Evolutionary conservation across 106 monocot genomes (phyloP).

Genomic region (Acorus calamus): DNA sequence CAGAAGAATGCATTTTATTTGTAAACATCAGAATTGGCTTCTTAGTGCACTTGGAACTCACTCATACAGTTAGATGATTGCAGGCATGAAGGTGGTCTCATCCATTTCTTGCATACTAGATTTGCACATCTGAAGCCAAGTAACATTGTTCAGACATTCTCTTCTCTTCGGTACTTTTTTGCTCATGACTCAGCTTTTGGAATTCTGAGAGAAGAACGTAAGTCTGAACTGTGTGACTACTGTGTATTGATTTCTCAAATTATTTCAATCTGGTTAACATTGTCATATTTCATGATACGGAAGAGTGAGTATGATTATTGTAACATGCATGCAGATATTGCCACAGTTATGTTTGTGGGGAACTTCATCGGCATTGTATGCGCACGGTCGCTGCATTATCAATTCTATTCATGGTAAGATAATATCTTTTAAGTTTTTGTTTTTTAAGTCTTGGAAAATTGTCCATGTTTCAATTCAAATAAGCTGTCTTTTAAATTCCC

Average conservation of each 20-base stretch:
- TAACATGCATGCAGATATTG: conserved; percentile 49
- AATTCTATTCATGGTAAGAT: conserved; percentile 96
- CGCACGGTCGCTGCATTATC: conserved; percentile 92
- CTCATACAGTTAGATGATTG: conserved; percentile 13
- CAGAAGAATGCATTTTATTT: not conserved
- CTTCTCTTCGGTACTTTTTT: conserved; percentile 10
- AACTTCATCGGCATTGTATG: conserved; percentile 93
- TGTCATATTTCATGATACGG: too few relatives aligned
- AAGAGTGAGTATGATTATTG: too few relatives aligned
- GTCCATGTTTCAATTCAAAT: too few relatives aligned
- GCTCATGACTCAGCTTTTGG: conserved; percentile 28
- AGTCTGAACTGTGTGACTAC: conserved; percentile 3
- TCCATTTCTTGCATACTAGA: conserved; percentile 39
- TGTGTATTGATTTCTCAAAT: too few relatives aligned
- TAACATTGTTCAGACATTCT: conserved; percentile 14
- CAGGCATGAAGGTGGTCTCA: conserved; percentile 83
- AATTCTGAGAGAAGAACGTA: conserved; percentile 58
- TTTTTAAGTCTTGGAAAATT: not conserved
- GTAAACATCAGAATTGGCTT: not conserved
- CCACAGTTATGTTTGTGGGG: conserved; percentile 86
- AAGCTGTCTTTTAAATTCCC: too few relatives aligned
- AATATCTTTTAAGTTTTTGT: not conserved
- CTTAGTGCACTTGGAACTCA: not conserved
- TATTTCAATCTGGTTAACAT: too few relatives aligned
- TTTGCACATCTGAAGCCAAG: conserved; percentile 8